A percentile compares a stretch with the other conserved stretches of the same genome.
These are phyloP conservation scores for Fusarium sp. DNA, from an alignment of 2,329 filamentous ascomycete species.

Conservation along the genomic window DNA sequence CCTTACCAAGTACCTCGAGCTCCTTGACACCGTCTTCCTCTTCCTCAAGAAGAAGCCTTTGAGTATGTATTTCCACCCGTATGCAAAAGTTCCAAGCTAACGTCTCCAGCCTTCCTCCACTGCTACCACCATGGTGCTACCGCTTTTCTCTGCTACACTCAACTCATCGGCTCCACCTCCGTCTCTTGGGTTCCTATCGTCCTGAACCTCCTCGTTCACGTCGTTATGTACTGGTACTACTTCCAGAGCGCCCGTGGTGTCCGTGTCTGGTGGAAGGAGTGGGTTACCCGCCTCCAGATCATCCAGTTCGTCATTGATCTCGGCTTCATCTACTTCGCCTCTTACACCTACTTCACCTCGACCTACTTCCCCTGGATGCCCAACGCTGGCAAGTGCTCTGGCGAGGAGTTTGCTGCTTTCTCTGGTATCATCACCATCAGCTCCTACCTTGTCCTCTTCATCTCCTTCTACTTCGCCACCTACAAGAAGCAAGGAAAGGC, in stretches of 20 bases:
- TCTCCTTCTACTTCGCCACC: constrained; percentile 97
- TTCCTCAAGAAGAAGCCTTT: constrained; percentile 99
- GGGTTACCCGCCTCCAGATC: constrained; percentile 98
- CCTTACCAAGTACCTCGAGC: constrained; percentile 96
- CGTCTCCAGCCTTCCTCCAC: constrained; percentile 84
- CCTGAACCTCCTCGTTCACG: constrained; percentile 92
- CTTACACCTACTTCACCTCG: constrained; percentile 97
- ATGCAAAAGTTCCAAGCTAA: constrained; percentile 44
- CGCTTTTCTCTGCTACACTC: constrained; percentile 96
- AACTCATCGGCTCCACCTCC: constrained; percentile 90
- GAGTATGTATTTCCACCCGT: constrained; percentile 55
- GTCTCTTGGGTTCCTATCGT: constrained; percentile 96
- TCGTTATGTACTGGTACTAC: constrained; percentile 99
- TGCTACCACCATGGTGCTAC: constrained; percentile 99
- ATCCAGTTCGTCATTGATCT: constrained; percentile 97
- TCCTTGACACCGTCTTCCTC: constrained; percentile 94
- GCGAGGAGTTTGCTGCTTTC: constrained; percentile 96
- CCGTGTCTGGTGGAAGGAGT: constrained; percentile 99
- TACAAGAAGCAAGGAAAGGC: constrained; percentile 90
- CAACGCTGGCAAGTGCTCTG: constrained; percentile 86
- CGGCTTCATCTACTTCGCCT: constrained; percentile 97
- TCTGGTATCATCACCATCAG: constrained; percentile 90
- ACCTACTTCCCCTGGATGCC: constrained; percentile 89
- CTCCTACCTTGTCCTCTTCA: constrained; percentile 97
- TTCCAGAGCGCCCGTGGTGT: constrained; percentile 98